Conservation (phyloP, 192 early-diverging fungal species). For the Umbelopsis sp. region DNA sequence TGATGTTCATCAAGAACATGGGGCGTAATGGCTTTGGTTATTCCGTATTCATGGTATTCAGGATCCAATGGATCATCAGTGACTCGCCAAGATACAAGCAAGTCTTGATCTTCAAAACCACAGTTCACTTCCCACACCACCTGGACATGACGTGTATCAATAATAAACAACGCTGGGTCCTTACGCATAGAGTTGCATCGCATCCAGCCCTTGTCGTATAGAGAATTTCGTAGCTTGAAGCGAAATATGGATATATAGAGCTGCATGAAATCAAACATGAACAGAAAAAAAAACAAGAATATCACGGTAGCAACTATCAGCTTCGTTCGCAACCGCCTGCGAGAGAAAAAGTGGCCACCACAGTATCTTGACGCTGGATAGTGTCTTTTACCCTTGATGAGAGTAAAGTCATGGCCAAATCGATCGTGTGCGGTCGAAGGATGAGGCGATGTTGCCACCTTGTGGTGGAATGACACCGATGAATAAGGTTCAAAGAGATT, state of each 20-base stretch:
- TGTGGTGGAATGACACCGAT: slow-evolving; percentile 41
- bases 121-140: slow-evolving; percentile 64
- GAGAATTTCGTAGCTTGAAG: slow-evolving; percentile 51
- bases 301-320: neutral
- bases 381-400: neutral
- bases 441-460: slow-evolving; percentile 35
- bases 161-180: slow-evolving; percentile 55
- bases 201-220: slow-evolving; percentile 49
- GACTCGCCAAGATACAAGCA: slow-evolving; percentile 44
- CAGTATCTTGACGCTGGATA: slow-evolving; percentile 1
- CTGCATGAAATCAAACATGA: slow-evolving; percentile 17
- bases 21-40: slow-evolving; percentile 20
- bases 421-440: slow-evolving; percentile 22
- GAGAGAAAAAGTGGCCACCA: neutral
- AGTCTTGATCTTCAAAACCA: slow-evolving; percentile 44
- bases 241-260: slow-evolving; percentile 29
- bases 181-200: slow-evolving; percentile 55
- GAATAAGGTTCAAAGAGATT: slow-evolving; percentile 35
- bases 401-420: neutral
- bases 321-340: neutral
- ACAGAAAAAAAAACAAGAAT: slow-evolving; percentile 15
- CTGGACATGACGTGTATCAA: slow-evolving; percentile 47
- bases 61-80: slow-evolving; percentile 14
- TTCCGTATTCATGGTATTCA: neutral
- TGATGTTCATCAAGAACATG: slow-evolving; percentile 38